A percentile compares a stretch with the other conserved stretches of the same genome.
These are phyloP conservation scores for Rhodotorula sp. DNA, from an alignment of 1,284 basidiomycete species.

Conservation along the genomic window DNA sequence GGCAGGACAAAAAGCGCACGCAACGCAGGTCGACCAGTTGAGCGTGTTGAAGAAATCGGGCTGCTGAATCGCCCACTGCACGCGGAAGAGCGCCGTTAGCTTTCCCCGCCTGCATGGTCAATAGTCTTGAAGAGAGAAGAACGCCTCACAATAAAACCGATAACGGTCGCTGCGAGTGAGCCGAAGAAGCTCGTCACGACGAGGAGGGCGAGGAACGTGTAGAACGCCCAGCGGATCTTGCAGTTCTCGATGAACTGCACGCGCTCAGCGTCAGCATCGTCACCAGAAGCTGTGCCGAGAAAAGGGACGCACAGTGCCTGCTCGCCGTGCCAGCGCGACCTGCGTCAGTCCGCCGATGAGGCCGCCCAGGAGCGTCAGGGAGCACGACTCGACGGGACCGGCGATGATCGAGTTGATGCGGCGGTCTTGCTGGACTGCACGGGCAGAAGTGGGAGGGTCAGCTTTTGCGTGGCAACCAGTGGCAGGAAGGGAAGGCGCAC, in stretches of 20 bases:
- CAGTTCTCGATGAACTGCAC: conserved; percentile 10
- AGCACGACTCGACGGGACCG: not conserved
- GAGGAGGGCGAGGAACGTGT: not conserved
- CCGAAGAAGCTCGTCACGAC: conserved; percentile 6
- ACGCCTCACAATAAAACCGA: not conserved
- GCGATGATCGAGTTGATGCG: not conserved
- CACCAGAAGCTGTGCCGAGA: too few relatives aligned
- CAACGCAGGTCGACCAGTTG: not conserved
- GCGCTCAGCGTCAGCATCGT: not conserved
- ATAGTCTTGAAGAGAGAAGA: not conserved
- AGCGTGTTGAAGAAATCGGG: not conserved
- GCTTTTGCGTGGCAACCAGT: too few relatives aligned
- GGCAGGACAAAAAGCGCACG: not conserved
- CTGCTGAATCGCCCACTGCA: not conserved
- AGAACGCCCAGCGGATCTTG: not conserved
- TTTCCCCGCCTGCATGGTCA: too few relatives aligned
- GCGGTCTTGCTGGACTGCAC: not conserved
- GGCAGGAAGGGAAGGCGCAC: not conserved
- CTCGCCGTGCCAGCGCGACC: conserved; percentile 3
- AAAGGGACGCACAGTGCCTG: not conserved
- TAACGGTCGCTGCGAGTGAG: not conserved
- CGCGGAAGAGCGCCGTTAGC: not conserved
- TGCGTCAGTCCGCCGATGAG: not conserved
- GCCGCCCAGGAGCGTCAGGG: conserved; percentile 4
- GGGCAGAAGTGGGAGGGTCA: too few relatives aligned